phyloP scores from a whole-genome alignment of 768 basidiomycete species.

The Termitomyces sp. region DNA sequence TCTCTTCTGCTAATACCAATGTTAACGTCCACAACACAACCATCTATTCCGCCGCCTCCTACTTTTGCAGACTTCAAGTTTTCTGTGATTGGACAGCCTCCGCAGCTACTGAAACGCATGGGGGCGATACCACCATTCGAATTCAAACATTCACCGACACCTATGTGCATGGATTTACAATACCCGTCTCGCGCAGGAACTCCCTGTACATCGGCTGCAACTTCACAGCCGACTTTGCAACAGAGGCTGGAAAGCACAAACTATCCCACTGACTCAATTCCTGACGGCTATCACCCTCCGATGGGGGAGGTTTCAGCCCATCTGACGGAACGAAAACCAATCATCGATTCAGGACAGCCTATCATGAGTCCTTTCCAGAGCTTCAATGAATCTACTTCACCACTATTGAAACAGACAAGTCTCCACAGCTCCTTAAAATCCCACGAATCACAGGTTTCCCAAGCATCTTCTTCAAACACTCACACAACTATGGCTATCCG shows the following conservation, averaged over 20 bases:
- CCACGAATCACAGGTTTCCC: not conserved
- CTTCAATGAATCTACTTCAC: not conserved
- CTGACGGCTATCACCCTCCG: not conserved
- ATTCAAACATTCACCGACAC: slow-evolving; percentile 5
- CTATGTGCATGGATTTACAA: slow-evolving; percentile 1
- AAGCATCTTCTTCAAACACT: not conserved
- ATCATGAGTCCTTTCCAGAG: not conserved
- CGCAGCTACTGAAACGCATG: slow-evolving; percentile 7
- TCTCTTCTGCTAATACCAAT: not conserved
- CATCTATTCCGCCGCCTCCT: not conserved
- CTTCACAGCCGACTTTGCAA: not conserved
- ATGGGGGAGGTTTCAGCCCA: not conserved
- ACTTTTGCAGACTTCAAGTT: slow-evolving; percentile 9
- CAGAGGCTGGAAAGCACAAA: slow-evolving; percentile 1
- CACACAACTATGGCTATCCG: not conserved
- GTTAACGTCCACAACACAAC: not conserved
- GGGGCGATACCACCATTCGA: not conserved
- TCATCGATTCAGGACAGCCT: not conserved
- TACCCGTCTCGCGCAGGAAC: slow-evolving; percentile 6
- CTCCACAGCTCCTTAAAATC: not conserved
- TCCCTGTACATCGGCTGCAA: not conserved
- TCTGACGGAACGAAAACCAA: slow-evolving; percentile 1
- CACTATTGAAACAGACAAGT: not conserved
- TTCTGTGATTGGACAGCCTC: slow-evolving; percentile 6
- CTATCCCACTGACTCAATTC: not conserved